phyloP scores from a whole-genome alignment of 2,329 filamentous ascomycete genomes.

The Calonectria hongkongensis region DNA sequence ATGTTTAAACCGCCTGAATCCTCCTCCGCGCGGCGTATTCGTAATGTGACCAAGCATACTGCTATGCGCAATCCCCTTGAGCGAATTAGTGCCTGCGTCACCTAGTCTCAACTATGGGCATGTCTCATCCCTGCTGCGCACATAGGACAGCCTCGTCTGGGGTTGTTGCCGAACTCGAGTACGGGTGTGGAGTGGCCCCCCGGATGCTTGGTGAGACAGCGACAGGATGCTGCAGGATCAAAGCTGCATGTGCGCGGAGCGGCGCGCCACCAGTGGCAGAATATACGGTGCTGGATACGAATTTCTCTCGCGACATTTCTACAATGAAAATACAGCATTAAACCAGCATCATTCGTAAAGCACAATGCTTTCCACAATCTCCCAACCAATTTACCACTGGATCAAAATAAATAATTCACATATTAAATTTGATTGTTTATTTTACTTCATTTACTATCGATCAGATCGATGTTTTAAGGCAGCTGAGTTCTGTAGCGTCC shows the following conservation, averaged over 20 bases:
- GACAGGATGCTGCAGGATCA: not conserved
- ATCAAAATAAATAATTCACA: too few relatives aligned
- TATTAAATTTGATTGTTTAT: too few relatives aligned
- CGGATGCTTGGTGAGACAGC: not conserved
- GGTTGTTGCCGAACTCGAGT: slow-evolving; percentile 8
- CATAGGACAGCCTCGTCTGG: not conserved
- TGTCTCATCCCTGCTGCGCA: slow-evolving; percentile 2
- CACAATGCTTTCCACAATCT: too few relatives aligned
- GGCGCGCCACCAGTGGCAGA: not conserved
- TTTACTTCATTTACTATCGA: too few relatives aligned
- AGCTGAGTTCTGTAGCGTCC: too few relatives aligned
- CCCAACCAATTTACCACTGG: too few relatives aligned
- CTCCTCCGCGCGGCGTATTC: slow-evolving; percentile 10
- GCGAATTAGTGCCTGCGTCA: slow-evolving; percentile 9
- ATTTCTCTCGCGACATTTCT: not conserved
- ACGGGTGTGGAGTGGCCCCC: not conserved
- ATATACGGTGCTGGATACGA: not conserved
- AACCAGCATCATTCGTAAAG: too few relatives aligned
- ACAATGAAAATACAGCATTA: too few relatives aligned
- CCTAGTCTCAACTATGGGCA: not conserved
- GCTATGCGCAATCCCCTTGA: not conserved
- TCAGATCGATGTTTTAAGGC: too few relatives aligned
- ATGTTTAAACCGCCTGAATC: not conserved
- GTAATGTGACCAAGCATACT: slow-evolving; percentile 3
- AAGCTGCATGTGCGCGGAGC: not conserved